These are phyloP conservation scores for Ganoderma lingzhi DNA, from an alignment of 1,284 basidiomycete species.

Conservation along the genomic window DNA sequence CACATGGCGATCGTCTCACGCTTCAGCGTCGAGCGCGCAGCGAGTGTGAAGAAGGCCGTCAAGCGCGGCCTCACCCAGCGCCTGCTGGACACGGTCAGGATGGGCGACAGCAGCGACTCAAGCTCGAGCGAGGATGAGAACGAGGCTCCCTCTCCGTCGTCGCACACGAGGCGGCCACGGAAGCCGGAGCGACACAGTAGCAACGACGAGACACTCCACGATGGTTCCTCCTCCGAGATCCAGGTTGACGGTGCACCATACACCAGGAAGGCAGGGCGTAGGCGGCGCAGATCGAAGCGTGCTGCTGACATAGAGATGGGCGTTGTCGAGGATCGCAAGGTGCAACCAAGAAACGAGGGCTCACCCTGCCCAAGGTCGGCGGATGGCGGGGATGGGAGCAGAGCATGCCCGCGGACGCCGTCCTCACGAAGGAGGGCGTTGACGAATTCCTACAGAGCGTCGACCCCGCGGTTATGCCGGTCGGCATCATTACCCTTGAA, in stretches of 20 bases:
- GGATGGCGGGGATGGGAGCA: constrained; percentile 66
- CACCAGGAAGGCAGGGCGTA: constrained; percentile 31
- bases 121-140: constrained; percentile 47
- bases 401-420: constrained; percentile 85
- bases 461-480: constrained; percentile 78
- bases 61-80: constrained; percentile 79
- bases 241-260: constrained; percentile 39
- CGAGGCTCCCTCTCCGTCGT: constrained; percentile 33
- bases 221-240: constrained; percentile 39
- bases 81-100: constrained; percentile 67
- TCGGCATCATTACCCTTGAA: constrained; percentile 94
- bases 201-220: constrained; percentile 45
- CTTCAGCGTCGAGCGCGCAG: constrained; percentile 55
- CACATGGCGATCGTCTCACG: constrained; percentile 92
- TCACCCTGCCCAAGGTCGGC: constrained; percentile 44
- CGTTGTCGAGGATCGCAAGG: constrained; percentile 38
- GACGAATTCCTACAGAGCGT: constrained; percentile 81
- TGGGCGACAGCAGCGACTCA: constrained; percentile 62
- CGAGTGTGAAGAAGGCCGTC: constrained; percentile 72
- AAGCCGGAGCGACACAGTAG: constrained; percentile 40
- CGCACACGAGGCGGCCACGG: constrained; percentile 31
- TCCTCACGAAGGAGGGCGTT: constrained; percentile 73
- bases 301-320: constrained; percentile 51
- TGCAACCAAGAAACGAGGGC: constrained; percentile 50
- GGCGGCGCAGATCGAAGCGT: constrained; percentile 35